phyloP scores from a whole-genome alignment of 305 asterid species.

The Stenogyne calaminthoides region DNA sequence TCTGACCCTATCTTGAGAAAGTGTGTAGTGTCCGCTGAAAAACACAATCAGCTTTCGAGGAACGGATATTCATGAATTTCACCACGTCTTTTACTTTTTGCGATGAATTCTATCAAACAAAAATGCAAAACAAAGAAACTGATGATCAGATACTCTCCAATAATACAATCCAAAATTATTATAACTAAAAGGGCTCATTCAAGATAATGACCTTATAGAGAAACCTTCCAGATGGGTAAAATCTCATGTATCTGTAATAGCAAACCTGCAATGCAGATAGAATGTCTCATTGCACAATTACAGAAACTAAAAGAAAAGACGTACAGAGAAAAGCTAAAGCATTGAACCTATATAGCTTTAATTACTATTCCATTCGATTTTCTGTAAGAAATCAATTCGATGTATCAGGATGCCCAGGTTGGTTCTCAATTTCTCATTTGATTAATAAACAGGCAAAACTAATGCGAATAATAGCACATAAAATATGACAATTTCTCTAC shows the following conservation, averaged over 20 bases:
- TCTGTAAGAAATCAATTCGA: background rate
- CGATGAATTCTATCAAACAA: constrained; percentile 68
- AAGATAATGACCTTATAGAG: constrained; percentile 68
- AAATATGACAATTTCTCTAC: background rate
- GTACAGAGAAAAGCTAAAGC: constrained; percentile 1
- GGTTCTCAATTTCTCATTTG: background rate
- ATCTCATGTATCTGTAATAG: constrained; percentile 87
- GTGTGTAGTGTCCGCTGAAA: constrained; percentile 80
- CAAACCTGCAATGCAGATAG: constrained; percentile 64
- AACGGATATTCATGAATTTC: constrained; percentile 72
- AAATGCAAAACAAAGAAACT: background rate
- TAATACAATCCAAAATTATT: background rate
- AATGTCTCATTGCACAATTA: constrained; percentile 8
- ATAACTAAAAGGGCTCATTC: background rate
- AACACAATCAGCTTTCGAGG: constrained; percentile 65
- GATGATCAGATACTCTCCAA: constrained; percentile 15
- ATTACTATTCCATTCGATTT: background rate
- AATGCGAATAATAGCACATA: background rate
- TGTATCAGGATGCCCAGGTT: background rate
- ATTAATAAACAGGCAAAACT: background rate
- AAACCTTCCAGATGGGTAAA: constrained; percentile 94
- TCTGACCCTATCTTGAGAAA: constrained; percentile 81
- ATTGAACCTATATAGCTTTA: background rate
- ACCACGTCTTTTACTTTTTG: constrained; percentile 82
- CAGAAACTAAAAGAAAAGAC: background rate